A percentile compares a stretch with the other conserved stretches of the same genome.
Conservation (phyloP, 1,284 basidiomycete genomes). For the Pulveroboletus ridleyi region DNA sequence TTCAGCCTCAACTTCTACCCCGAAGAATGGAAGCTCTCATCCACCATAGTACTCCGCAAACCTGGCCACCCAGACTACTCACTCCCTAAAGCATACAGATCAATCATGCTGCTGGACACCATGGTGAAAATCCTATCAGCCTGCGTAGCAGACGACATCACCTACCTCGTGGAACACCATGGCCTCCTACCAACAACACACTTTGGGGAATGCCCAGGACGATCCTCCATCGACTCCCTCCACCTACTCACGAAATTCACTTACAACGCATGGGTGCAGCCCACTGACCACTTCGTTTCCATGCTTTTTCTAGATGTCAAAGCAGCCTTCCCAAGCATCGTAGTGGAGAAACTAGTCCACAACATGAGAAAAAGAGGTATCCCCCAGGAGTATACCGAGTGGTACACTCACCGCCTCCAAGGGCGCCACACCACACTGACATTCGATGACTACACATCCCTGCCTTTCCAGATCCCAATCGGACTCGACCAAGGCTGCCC, state of each 20-base stretch:
- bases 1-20: background rate
- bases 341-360: no score
- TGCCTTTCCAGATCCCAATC: no score
- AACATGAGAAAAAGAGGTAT: no score
- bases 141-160: background rate
- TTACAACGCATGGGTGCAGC: no score
- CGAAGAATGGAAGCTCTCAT: background rate
- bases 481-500: no score
- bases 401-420: no score
- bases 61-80: background rate
- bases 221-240: background rate
- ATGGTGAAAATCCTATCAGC: background rate
- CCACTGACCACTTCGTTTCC: no score
- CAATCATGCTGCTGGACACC: background rate
- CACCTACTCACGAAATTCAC: background rate
- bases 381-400: no score
- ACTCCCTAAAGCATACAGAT: background rate
- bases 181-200: background rate
- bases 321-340: no score
- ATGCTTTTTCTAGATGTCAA: no score
- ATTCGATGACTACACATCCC: no score
- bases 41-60: background rate
- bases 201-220: background rate
- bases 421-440: no score
- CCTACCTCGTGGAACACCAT: background rate